A percentile compares a stretch with the other conserved stretches of the same genome.
Evolutionary conservation across 331 rosid species (phyloP).

Genomic region (Malus hybrid): DNA sequence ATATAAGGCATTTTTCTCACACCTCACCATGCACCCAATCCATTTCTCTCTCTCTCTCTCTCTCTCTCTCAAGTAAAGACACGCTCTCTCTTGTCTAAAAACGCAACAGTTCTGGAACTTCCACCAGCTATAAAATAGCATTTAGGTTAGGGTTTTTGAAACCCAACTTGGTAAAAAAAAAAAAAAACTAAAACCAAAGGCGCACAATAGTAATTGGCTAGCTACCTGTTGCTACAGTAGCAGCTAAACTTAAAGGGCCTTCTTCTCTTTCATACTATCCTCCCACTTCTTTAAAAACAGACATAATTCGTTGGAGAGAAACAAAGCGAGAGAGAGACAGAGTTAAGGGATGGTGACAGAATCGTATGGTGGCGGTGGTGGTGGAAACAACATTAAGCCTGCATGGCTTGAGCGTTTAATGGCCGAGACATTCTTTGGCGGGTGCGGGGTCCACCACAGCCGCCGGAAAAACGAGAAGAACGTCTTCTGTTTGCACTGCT

Average conservation of each 20-base stretch:
- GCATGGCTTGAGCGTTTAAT: constrained; percentile 90
- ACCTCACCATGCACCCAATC: not conserved
- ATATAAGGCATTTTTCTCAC: no score
- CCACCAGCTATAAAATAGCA: constrained; percentile 12
- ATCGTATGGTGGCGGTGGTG: not conserved
- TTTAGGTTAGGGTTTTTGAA: constrained; percentile 7
- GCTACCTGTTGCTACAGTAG: not conserved
- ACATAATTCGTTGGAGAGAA: not conserved
- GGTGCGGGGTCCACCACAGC: constrained; percentile 76
- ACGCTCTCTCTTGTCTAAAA: not conserved
- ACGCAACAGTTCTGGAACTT: constrained; percentile 24
- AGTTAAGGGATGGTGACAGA: constrained; percentile 32
- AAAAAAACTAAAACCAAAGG: not conserved
- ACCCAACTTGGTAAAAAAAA: constrained; percentile 5
- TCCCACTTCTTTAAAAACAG: not conserved
- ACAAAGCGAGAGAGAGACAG: not conserved
- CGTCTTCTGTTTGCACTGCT: constrained; percentile 86
- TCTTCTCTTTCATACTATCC: not conserved
- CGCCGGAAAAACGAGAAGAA: constrained; percentile 95
- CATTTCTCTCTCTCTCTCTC: no score
- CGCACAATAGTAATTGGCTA: not conserved
- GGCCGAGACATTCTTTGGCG: constrained; percentile 93
- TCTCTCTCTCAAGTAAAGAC: no score
- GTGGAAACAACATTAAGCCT: constrained; percentile 38
- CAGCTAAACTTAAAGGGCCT: not conserved